Evolutionary conservation across 352 stramenopile species (phyloP), one percentile per base, ranked within the genome.

Genomic region (Pelagophyceae sp.): DNA sequence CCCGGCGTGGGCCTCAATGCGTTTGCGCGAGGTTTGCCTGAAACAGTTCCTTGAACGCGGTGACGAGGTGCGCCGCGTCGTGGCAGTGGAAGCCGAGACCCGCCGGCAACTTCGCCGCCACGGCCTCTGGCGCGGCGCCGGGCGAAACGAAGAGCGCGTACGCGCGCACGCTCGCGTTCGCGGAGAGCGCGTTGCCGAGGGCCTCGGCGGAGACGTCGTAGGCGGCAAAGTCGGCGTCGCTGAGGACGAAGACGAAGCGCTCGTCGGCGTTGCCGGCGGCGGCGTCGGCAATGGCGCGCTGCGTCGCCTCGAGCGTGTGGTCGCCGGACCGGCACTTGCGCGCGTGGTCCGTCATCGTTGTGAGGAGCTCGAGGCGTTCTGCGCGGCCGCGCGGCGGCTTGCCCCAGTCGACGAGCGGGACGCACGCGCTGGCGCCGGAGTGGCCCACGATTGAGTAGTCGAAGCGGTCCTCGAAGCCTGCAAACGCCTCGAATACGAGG

Each of bases 401-500:
- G 50, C 50, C 50, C 50, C 50, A 60, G 50, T 15, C 17, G 50
- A 60, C 50, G 50, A 60, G 50, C 17, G 50, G 15, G 50, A 60
- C 25, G 17, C 25, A 25, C 17, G 50, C 17, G 50, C 17, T 25
- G 50, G 50, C 15, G 50, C 50, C 50, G 17, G 50, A 60, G 50
- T 60, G 50, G 17, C 17, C 50, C 17, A 60, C 50, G 50, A 60
- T 25, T 15, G 50, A 15, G 50, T 60, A 60, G 50, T n/a, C n/a
- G n/a, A n/a, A n/a, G n/a, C n/a, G n/a, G n/a, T n/a, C n/a, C n/a
- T n/a, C n/a, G n/a, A n/a, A n/a, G n/a, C n/a, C n/a, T n/a, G n/a
- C n/a, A 54, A 93, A 88, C 77, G 87, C 92, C 81, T 95, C 90
- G 87, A 94, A 93, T 72, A 95, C 87, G 89, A 95, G 94, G 32